Conservation (phyloP, 371 early-diverging fungal genomes). For the Mortierella sp. region DNA sequence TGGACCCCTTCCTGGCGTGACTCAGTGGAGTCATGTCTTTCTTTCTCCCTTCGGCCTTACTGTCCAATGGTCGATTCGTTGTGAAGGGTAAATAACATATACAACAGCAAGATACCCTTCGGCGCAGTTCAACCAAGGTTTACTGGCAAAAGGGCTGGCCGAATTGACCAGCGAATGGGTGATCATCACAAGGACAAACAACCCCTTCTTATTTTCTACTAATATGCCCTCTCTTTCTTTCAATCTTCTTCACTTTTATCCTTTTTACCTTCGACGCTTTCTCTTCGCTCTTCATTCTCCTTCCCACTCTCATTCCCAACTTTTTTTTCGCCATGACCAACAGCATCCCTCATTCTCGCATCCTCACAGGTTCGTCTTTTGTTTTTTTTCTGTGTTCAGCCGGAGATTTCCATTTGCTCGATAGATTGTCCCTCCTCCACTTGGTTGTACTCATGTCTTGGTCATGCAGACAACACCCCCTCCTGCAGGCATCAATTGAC, state of each 20-base stretch:
- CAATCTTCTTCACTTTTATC: neutral
- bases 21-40: neutral
- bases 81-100: constrained; percentile 8
- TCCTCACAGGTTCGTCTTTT: constrained; percentile 45
- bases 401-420: constrained; percentile 3
- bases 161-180: neutral
- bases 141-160: neutral
- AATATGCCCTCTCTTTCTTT: neutral
- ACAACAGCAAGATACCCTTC: neutral
- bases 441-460: neutral
- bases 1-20: neutral
- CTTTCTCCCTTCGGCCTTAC: neutral
- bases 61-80: neutral
- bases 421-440: neutral
- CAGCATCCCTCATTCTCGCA: constrained; percentile 30
- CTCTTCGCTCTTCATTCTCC: neutral
- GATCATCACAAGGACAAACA: neutral
- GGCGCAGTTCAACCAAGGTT: neutral
- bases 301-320: neutral
- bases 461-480: neutral
- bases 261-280: neutral
- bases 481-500: neutral
- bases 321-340: constrained; percentile 16
- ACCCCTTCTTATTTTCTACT: neutral
- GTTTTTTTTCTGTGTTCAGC: neutral